Conservation (phyloP, 192 early-diverging fungal species). For the Rhizoclosmatium globosum region DNA sequence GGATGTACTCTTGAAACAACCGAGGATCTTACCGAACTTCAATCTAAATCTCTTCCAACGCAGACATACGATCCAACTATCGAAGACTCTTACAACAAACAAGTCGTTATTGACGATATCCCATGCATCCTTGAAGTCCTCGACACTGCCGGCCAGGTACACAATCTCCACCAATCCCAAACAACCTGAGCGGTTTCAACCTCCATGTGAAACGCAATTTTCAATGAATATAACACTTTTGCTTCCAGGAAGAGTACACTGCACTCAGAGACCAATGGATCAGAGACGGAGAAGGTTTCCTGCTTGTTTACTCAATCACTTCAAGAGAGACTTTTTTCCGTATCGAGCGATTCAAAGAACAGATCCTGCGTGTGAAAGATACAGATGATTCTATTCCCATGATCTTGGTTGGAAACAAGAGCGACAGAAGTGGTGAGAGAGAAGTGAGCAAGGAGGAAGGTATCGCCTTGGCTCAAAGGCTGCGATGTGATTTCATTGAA, state of each 20-base stretch:
- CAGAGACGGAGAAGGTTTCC: constrained; percentile 93
- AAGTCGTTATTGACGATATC: constrained; percentile 90
- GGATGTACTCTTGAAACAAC: background rate
- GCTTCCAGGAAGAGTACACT: constrained; percentile 12
- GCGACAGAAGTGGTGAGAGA: constrained; percentile 83
- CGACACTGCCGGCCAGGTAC: constrained; percentile 88
- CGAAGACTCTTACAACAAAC: constrained; percentile 98
- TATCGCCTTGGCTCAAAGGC: constrained; percentile 71
- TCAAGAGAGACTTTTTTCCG: constrained; percentile 92
- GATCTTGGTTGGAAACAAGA: constrained; percentile 94
- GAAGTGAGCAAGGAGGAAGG: constrained; percentile 89
- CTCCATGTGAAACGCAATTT: constrained; percentile 4
- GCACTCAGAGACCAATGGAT: constrained; percentile 95
- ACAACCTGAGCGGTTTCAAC: constrained; percentile 59
- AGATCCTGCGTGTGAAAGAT: constrained; percentile 96
- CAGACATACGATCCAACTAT: constrained; percentile 93
- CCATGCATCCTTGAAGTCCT: constrained; percentile 90
- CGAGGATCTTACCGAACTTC: background rate
- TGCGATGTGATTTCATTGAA: constrained; percentile 89
- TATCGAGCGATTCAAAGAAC: constrained; percentile 89
- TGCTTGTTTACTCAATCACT: constrained; percentile 93
- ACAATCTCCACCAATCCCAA: constrained; percentile 73
- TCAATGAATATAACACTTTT: background rate
- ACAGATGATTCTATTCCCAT: constrained; percentile 82
- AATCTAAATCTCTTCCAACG: background rate